Evolutionary conservation across 2,329 filamentous ascomycete genomes (phyloP), one percentile per base, ranked within the genome.

Genomic region (Bipolaris cookei): DNA sequence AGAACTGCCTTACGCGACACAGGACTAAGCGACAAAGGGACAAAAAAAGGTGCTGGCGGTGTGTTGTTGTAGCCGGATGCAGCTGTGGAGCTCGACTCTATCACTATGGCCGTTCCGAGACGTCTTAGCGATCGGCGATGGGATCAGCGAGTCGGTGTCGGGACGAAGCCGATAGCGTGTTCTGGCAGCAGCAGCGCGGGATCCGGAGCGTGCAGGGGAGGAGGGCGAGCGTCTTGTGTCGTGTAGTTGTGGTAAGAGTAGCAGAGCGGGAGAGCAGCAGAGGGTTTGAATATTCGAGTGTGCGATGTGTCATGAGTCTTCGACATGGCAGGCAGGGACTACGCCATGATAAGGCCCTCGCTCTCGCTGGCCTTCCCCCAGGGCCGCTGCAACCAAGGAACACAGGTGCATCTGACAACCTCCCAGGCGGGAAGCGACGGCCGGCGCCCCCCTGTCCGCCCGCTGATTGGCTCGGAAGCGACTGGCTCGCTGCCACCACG

Each of bases 111-210:
- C 49, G 61, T 65, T 63, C 64, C 66, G 68, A 64, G 60, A 64
- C 56, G 60, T 53, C 46, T 61, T 61, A 59, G 62, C 59, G 70
- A 73, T 73, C 68, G 70, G 61, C 70, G 64, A 69, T 65, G 66
- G 44, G 48, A 74, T 74, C 70, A 69, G 67, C 72, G 67, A 67
- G 61, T 44, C 59, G 56, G 56, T 50, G 25, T 51, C 61, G 63
- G 58, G 63, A 67, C 51, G 66, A 62, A 64, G 54, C 54, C 52
- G 51, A 25, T 51, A 56, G 58, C 54, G 53, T 45, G 51, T 47
- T 39, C 55, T 54, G 58, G 43, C 48, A 49, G 46, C 34, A 52
- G 50, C 44, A 39, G 54, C 44, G 54, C 45, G 45, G 53, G 28
- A 11, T 5, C 41, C 34, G 51, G 39, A 21, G 25, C 20, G 32